Evolutionary conservation across 805 yeast species (phyloP).

Genomic region (Starmera dryadoides): DNA sequence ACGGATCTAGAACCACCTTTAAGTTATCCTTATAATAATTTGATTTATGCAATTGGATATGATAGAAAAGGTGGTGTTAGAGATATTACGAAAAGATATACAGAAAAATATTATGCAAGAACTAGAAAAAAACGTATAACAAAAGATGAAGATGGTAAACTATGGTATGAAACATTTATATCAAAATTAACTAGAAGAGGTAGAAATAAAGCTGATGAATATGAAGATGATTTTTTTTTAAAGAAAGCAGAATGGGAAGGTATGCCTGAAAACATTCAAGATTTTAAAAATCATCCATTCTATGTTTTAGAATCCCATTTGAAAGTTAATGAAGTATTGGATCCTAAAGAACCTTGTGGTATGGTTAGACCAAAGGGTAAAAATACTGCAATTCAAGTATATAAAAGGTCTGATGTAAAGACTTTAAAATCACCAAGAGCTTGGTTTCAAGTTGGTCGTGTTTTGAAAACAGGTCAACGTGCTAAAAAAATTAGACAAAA

Average conservation of each 20-base stretch:
- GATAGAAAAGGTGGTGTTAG: constrained; percentile 57
- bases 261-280: constrained; percentile 77
- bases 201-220: constrained; percentile 23
- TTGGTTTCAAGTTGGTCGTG: constrained; percentile 81
- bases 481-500: constrained; percentile 46
- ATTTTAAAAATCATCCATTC: constrained; percentile 80
- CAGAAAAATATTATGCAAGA: constrained; percentile 62
- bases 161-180: constrained; percentile 52
- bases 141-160: constrained; percentile 39
- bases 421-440: constrained; percentile 65
- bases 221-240: constrained; percentile 55
- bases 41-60: constrained; percentile 73
- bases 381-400: constrained; percentile 51
- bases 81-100: constrained; percentile 84
- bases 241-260: constrained; percentile 69
- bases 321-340: constrained; percentile 61
- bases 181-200: constrained; percentile 13
- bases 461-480: constrained; percentile 61
- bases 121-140: constrained; percentile 69
- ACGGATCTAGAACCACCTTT: constrained; percentile 69
- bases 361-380: constrained; percentile 44
- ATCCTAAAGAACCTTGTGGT: constrained; percentile 70
- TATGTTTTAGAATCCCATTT: constrained; percentile 77
- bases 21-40: constrained; percentile 45
- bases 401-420: constrained; percentile 57